A percentile compares a stretch with the other conserved stretches of the same genome.
These are phyloP conservation scores for Leccinellum luteum DNA, from an alignment of 768 basidiomycete species.

Conservation along the genomic window DNA sequence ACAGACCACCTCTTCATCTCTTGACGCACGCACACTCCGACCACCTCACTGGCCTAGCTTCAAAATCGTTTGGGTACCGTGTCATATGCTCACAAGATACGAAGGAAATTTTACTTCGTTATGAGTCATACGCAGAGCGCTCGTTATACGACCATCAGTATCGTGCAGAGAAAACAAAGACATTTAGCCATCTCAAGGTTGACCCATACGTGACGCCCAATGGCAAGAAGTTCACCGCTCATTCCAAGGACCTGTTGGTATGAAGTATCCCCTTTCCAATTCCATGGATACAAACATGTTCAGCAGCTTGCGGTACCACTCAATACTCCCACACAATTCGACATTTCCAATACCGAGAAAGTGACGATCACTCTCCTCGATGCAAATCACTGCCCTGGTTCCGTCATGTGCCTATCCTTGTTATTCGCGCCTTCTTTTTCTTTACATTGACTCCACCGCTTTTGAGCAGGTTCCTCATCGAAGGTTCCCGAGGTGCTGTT, in stretches of 20 bases:
- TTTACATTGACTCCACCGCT: neutral
- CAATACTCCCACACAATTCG: constrained; percentile 60
- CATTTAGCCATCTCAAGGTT: constrained; percentile 67
- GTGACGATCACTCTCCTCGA: constrained; percentile 81
- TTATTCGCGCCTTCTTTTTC: no score
- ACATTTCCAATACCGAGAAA: constrained; percentile 51
- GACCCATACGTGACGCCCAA: constrained; percentile 45
- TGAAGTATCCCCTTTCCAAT: neutral
- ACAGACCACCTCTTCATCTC: constrained; percentile 56
- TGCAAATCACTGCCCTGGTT: constrained; percentile 94
- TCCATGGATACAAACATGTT: neutral
- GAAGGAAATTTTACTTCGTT: constrained; percentile 79
- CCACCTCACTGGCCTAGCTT: constrained; percentile 74
- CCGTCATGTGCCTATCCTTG: constrained; percentile 67
- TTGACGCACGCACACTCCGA: constrained; percentile 90
- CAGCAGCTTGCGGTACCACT: constrained; percentile 55
- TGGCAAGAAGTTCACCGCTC: constrained; percentile 46
- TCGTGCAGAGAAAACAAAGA: constrained; percentile 36
- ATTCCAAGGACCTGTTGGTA: constrained; percentile 58
- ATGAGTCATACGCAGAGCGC: constrained; percentile 69
- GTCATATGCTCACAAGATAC: constrained; percentile 82
- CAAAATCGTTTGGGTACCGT: constrained; percentile 67
- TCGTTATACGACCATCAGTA: constrained; percentile 48
- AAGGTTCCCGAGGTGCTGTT: constrained; percentile 64
- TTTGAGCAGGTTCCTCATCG: constrained; percentile 74